Evolutionary conservation across 2,329 filamentous ascomycete species (phyloP).

Genomic region (Ophiosphaerella narmari): DNA sequence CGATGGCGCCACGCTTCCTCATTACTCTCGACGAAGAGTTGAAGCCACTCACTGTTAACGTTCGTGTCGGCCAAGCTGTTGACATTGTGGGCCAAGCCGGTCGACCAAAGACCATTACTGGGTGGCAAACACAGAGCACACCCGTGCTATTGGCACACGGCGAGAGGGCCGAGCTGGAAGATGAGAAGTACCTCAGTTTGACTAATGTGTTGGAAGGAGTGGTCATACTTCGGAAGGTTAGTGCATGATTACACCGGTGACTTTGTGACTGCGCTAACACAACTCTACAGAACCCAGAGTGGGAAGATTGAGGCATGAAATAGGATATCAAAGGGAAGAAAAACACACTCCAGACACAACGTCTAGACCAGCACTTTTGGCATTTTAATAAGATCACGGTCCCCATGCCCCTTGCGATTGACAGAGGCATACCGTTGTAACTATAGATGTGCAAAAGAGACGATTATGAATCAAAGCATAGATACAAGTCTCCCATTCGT

Average conservation of each 20-base stretch:
- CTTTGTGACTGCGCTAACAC: slow-evolving; percentile 15
- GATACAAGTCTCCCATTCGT: slow-evolving; percentile 7
- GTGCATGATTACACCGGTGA: slow-evolving; percentile 53
- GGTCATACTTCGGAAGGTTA: slow-evolving; percentile 89
- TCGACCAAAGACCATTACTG: slow-evolving; percentile 97
- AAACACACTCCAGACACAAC: slow-evolving; percentile 12
- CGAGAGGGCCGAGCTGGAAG: slow-evolving; percentile 93
- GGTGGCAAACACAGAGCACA: slow-evolving; percentile 99
- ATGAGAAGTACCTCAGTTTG: slow-evolving; percentile 94
- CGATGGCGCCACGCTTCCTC: slow-evolving; percentile 96
- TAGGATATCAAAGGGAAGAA: neutral
- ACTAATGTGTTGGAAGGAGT: slow-evolving; percentile 91
- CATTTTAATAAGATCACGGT: slow-evolving; percentile 37
- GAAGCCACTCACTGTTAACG: slow-evolving; percentile 91
- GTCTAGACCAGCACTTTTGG: slow-evolving; percentile 21
- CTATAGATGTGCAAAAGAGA: slow-evolving; percentile 32
- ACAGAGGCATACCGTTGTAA: slow-evolving; percentile 29
- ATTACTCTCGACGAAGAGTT: slow-evolving; percentile 95
- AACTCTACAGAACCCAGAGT: slow-evolving; percentile 50
- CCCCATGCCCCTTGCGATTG: slow-evolving; percentile 9
- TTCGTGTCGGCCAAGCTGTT: slow-evolving; percentile 95
- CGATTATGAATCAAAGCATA: slow-evolving; percentile 30
- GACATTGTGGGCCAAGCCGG: slow-evolving; percentile 97
- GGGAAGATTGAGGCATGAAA: slow-evolving; percentile 44
- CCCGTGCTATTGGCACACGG: slow-evolving; percentile 93